phyloP scores from a whole-genome alignment of 2,329 filamentous ascomycete species.

The Colletotrichum sp. region DNA sequence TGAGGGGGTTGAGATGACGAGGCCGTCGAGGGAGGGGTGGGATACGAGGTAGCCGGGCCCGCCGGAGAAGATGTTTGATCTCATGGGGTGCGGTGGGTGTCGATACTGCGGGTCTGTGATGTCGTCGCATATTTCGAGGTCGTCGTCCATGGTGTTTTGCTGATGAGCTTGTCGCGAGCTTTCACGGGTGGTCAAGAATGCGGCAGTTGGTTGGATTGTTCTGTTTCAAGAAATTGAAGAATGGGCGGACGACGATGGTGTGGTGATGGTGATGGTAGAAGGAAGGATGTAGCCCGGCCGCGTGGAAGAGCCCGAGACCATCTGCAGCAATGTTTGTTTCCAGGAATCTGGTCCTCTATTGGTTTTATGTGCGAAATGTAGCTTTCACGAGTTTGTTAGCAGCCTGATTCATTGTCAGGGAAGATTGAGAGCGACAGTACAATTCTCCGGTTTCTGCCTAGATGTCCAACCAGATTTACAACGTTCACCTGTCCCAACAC shows the following conservation, averaged over 20 bases:
- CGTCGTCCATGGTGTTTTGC: background rate
- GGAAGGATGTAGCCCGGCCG: no score
- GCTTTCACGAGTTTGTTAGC: background rate
- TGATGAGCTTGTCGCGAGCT: no score
- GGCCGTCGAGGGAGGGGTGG: background rate
- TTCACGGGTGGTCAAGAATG: no score
- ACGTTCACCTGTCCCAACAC: background rate
- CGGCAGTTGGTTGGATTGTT: no score
- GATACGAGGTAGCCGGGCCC: background rate
- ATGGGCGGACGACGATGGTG: no score
- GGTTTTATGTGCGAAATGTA: no score
- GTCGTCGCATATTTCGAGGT: background rate
- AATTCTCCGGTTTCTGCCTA: background rate
- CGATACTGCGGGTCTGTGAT: background rate
- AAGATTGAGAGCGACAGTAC: background rate
- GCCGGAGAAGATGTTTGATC: background rate
- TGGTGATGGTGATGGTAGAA: no score
- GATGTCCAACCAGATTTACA: background rate
- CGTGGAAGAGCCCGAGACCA: no score
- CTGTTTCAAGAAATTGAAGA: no score
- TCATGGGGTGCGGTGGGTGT: background rate
- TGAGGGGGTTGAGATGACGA: background rate
- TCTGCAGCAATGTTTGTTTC: accelerated
- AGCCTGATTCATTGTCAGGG: background rate
- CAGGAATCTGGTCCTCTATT: no score